phyloP scores from a whole-genome alignment of 805 yeast species.

The Sugiyamaella smithiae region DNA sequence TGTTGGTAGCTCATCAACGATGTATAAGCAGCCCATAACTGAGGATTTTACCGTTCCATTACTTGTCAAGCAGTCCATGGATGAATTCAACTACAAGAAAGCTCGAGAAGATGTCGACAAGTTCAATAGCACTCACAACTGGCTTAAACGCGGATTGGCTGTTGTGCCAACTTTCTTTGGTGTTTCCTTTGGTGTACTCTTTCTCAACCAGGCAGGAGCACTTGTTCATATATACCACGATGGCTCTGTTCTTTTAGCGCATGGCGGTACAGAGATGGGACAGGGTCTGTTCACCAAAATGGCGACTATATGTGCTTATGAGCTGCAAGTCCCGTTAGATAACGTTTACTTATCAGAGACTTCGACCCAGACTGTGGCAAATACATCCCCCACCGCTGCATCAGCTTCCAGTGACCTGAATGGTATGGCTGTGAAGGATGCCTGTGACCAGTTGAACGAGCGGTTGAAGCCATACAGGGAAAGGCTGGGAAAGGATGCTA shows the following conservation, averaged over 20 bases:
- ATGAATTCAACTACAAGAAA: constrained; percentile 37
- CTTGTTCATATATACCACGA: constrained; percentile 46
- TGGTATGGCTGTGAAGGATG: constrained; percentile 49
- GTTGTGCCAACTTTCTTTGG: constrained; percentile 50
- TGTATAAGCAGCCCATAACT: constrained; percentile 41
- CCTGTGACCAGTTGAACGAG: constrained; percentile 45
- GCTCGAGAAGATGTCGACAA: constrained; percentile 39
- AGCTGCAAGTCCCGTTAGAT: constrained; percentile 41
- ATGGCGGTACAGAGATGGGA: constrained; percentile 52
- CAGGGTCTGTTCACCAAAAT: constrained; percentile 49
- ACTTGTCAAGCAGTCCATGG: constrained; percentile 37
- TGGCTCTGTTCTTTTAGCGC: constrained; percentile 46
- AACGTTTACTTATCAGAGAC: constrained; percentile 46
- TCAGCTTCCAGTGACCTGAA: constrained; percentile 49
- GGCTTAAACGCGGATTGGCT: constrained; percentile 48
- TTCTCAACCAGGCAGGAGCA: constrained; percentile 49
- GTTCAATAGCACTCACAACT: constrained; percentile 41
- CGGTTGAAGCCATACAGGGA: constrained; percentile 41
- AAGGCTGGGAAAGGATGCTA: constrained; percentile 36
- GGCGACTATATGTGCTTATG: constrained; percentile 48
- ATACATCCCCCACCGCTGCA: constrained; percentile 50
- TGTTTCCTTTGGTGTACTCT: constrained; percentile 45
- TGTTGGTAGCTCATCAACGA: constrained; percentile 34
- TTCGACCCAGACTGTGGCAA: constrained; percentile 47
- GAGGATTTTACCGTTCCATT: constrained; percentile 41